Evolutionary conservation across 2,329 filamentous ascomycete genomes (phyloP).

Genomic region (Alternaria brassicicola): DNA sequence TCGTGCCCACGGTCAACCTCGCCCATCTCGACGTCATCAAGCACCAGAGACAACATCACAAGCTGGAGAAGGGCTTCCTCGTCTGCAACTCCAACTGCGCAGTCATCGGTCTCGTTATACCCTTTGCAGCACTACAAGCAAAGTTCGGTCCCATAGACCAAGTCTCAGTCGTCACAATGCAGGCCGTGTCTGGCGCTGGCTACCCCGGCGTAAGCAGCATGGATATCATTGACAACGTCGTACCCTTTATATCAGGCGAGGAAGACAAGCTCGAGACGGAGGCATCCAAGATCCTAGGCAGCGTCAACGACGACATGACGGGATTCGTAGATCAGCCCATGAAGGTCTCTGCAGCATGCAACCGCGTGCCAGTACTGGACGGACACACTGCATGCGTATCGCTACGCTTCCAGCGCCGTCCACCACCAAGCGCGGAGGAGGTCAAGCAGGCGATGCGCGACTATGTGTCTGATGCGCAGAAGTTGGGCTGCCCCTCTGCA

Average conservation of each 20-base stretch:
- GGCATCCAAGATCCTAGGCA: constrained; percentile 90
- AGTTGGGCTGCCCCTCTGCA: constrained; percentile 84
- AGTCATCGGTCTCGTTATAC: constrained; percentile 93
- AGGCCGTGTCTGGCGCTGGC: constrained; percentile 91
- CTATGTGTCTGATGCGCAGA: constrained; percentile 82
- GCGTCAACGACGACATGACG: constrained; percentile 71
- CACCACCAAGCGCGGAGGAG: constrained; percentile 74
- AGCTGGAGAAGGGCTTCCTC: constrained; percentile 82
- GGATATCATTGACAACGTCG: constrained; percentile 96
- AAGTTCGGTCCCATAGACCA: constrained; percentile 78
- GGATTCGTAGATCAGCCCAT: constrained; percentile 80
- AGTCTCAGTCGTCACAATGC: constrained; percentile 91
- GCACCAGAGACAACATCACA: constrained; percentile 78
- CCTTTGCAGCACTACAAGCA: constrained; percentile 86
- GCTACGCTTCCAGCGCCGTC: constrained; percentile 77
- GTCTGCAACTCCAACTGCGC: constrained; percentile 99
- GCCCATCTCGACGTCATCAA: constrained; percentile 84
- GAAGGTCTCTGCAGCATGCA: constrained; percentile 85
- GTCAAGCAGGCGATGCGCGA: constrained; percentile 79
- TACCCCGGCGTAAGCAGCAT: constrained; percentile 88
- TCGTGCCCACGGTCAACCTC: constrained; percentile 94
- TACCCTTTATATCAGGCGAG: constrained; percentile 90
- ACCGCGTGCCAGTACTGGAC: constrained; percentile 91
- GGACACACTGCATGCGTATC: constrained; percentile 96
- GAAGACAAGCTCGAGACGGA: constrained; percentile 97